phyloP scores from a whole-genome alignment of 2,329 filamentous ascomycete genomes.

The Herpotrichia juniperi region DNA sequence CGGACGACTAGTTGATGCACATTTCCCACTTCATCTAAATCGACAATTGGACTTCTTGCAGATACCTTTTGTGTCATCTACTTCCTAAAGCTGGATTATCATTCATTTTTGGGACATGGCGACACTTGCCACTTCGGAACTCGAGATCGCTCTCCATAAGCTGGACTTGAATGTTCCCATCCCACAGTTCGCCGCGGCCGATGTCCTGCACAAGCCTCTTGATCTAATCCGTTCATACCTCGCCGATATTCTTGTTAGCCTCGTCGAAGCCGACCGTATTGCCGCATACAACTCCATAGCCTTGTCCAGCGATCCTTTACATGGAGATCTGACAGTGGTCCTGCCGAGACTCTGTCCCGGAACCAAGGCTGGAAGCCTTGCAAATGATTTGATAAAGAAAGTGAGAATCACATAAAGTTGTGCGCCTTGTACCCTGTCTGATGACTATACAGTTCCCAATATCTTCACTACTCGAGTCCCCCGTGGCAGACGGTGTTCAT shows the following conservation, averaged over 20 bases:
- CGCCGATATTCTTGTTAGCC: slow-evolving; percentile 21
- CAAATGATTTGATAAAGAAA: slow-evolving; percentile 27
- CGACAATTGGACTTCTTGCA: not conserved
- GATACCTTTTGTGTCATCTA: not conserved
- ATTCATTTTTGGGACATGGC: slow-evolving; percentile 6
- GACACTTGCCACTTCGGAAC: slow-evolving; percentile 6
- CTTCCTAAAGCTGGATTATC: not conserved
- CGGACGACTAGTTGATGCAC: not conserved
- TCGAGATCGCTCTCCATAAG: slow-evolving; percentile 7
- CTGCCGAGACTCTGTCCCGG: slow-evolving; percentile 35
- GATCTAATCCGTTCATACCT: slow-evolving; percentile 32
- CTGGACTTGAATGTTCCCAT: slow-evolving; percentile 13
- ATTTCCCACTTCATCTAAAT: not conserved
- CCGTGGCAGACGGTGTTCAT: slow-evolving; percentile 67
- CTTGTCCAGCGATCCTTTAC: slow-evolving; percentile 37
- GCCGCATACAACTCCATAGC: slow-evolving; percentile 33
- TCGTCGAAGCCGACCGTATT: slow-evolving; percentile 19
- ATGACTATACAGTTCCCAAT: slow-evolving; percentile 65
- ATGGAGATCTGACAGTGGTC: slow-evolving; percentile 34
- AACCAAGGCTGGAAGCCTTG: slow-evolving; percentile 21
- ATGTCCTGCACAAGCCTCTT: slow-evolving; percentile 29
- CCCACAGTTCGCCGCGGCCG: slow-evolving; percentile 8
- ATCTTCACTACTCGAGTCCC: slow-evolving; percentile 68
- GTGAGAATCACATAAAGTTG: slow-evolving; percentile 12
- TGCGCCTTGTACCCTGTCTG: not conserved